These are phyloP conservation scores for Candida gorgasii DNA, from an alignment of 805 yeast species.

Conservation along the genomic window DNA sequence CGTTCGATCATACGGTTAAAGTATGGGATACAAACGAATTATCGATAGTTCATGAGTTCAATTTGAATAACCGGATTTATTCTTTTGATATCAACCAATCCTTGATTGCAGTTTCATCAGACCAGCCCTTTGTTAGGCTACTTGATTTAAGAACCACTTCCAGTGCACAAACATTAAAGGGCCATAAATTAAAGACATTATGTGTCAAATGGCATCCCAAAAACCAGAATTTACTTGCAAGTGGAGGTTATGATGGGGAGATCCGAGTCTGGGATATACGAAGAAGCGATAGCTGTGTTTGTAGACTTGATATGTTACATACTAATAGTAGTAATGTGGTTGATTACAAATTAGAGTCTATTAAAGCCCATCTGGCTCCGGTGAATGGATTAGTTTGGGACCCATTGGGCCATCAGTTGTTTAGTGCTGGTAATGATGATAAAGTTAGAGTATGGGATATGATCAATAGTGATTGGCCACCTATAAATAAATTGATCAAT, in stretches of 20 bases:
- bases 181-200: constrained; percentile 57
- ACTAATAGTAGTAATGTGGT: constrained; percentile 26
- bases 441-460: constrained; percentile 79
- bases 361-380: constrained; percentile 72
- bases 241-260: constrained; percentile 82
- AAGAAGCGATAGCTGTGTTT: constrained; percentile 60
- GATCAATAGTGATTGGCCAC: constrained; percentile 34
- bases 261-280: constrained; percentile 86
- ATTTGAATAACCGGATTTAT: constrained; percentile 61
- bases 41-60: constrained; percentile 66
- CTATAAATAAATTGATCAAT: constrained; percentile 62
- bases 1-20: constrained; percentile 75
- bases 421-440: constrained; percentile 79
- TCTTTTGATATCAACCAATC: constrained; percentile 64
- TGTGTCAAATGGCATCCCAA: constrained; percentile 77
- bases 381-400: constrained; percentile 83
- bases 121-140: constrained; percentile 66
- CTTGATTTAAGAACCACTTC: constrained; percentile 75
- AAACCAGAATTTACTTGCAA: constrained; percentile 59
- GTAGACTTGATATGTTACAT: constrained; percentile 58
- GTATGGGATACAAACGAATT: constrained; percentile 78
- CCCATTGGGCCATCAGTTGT: constrained; percentile 58
- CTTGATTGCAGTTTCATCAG: constrained; percentile 68
- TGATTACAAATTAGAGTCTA: constrained; percentile 29
- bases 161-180: constrained; percentile 68